These are phyloP conservation scores for Septoria linicola DNA, from an alignment of 2,329 filamentous ascomycete species.

Conservation along the genomic window DNA sequence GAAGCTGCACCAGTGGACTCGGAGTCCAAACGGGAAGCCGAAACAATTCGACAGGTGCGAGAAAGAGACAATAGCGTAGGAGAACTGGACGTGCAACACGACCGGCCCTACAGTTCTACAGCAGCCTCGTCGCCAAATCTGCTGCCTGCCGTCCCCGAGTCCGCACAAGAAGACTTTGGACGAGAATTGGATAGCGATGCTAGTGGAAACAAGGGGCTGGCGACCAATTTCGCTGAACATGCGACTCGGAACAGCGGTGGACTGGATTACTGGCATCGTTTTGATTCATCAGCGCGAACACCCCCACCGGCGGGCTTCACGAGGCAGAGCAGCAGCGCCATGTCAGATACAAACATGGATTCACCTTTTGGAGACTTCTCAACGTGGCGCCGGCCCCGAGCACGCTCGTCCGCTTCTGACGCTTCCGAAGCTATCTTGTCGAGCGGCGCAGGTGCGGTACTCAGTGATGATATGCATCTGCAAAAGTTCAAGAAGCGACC, in stretches of 20 bases:
- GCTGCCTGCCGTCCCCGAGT: constrained; percentile 55
- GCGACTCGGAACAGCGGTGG: constrained; percentile 70
- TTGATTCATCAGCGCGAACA: constrained; percentile 63
- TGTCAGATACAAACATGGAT: constrained; percentile 70
- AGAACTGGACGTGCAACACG: constrained; percentile 34
- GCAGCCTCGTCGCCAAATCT: constrained; percentile 69
- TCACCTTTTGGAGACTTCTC: constrained; percentile 51
- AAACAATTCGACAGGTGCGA: constrained; percentile 91
- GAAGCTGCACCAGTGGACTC: constrained; percentile 84
- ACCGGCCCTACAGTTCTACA: constrained; percentile 52
- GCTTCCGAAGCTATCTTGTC: constrained; percentile 31
- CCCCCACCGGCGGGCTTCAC: constrained; percentile 64
- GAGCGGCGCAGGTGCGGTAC: constrained; percentile 22
- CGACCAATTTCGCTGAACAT: constrained; percentile 71
- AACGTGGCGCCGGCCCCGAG: constrained; percentile 34
- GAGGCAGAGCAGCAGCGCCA: constrained; percentile 52
- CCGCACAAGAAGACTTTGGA: constrained; percentile 65
- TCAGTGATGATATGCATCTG: constrained; percentile 38
- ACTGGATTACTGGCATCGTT: constrained; percentile 74
- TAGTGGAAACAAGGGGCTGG: constrained; percentile 34
- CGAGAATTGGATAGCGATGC: constrained; percentile 55
- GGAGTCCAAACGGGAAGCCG: constrained; percentile 85
- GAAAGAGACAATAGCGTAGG: constrained; percentile 68
- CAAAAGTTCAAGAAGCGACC: constrained; percentile 69
- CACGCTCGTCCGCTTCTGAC: constrained; percentile 36